Base-by-base conservation (phyloP, 345 rosid species). In the Eucalyptus victrix region DNA sequence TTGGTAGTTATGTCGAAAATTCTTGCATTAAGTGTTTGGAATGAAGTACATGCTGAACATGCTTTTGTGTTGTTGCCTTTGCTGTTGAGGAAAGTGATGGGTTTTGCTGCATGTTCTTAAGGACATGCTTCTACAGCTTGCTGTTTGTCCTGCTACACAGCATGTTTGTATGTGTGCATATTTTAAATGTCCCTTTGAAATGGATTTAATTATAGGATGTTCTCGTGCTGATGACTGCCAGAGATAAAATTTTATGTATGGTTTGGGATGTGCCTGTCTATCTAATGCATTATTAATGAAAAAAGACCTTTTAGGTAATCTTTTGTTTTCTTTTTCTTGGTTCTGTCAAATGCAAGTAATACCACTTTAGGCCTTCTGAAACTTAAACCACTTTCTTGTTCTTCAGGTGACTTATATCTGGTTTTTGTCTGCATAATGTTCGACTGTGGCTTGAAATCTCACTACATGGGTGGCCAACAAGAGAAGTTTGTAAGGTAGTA, bases 401-500 rank as follows among this genome's bases (percentile, higher is more conserved):
- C 65, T 91, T 87, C 94, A 97, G 98, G 93, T 90, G 90, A 86
- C 86, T 89, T 93, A 81, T 90, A 91, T 92, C 92, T 92, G 93
- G 91, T 91, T 51, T 89, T 87, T 88, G 91, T 92, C 85, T 80
- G 88, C 91, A 95, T 94, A 90, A 97, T 98, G 99, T 93, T 95
- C 80, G 98, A 94, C 89, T 91, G 93, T 91, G 93, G 91, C 91
- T 91, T 90, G 89, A 97, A 94, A 93, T 92, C 97, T 32, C 95
- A 94, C 76, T 96, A 92, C 80, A 89, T 95, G 91, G 93, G 93
- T 93, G 95, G 96, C 87, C 98, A 94, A 86, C 91, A 92, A 86
- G 98, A 97, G 93, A 98, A 97, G 93, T 98, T 98, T 92, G 96
- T 94, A 62, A 97, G 99, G 99, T 97, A 92, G 51, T 13, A 12